Conservation (phyloP, 805 yeast genomes). For the Maudiozyma turicensis region DNA sequence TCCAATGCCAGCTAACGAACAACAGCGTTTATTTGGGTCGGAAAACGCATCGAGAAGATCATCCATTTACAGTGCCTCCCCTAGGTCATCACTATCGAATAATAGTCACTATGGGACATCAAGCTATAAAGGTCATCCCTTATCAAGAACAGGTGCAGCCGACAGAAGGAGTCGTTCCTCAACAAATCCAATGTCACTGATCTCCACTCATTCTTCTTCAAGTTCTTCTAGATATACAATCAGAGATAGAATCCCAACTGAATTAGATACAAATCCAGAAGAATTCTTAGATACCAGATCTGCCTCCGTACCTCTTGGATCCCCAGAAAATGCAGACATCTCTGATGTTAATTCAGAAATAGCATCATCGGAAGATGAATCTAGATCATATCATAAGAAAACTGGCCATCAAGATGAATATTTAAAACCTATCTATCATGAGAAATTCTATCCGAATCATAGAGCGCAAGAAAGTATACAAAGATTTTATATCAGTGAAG, state of each 20-base stretch:
- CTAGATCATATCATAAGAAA: constrained; percentile 17
- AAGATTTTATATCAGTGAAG: constrained; percentile 88
- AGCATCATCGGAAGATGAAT: constrained; percentile 16
- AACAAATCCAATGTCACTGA: constrained; percentile 7
- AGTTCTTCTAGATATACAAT: constrained; percentile 29
- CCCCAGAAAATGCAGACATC: constrained; percentile 13
- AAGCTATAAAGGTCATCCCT: constrained; percentile 16
- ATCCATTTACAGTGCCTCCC: constrained; percentile 15
- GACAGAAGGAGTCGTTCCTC: constrained; percentile 11
- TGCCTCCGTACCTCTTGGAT: constrained; percentile 11
- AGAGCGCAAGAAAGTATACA: constrained; percentile 47
- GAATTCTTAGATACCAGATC: constrained; percentile 28
- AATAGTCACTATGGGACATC: constrained; percentile 9
- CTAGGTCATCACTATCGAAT: constrained; percentile 15
- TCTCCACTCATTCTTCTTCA: constrained; percentile 27
- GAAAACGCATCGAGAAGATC: constrained; percentile 18
- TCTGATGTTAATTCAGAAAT: constrained; percentile 17
- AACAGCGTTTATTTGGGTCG: constrained; percentile 30
- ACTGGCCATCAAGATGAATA: constrained; percentile 22
- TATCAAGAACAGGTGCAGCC: constrained; percentile 15
- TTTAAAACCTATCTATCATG: constrained; percentile 32
- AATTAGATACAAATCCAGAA: constrained; percentile 24
- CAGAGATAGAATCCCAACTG: constrained; percentile 33
- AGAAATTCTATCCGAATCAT: constrained; percentile 34
- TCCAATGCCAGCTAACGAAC: constrained; percentile 38